Base-by-base conservation (phyloP, 306 rosid species). In the Cicer chorassanicum region DNA sequence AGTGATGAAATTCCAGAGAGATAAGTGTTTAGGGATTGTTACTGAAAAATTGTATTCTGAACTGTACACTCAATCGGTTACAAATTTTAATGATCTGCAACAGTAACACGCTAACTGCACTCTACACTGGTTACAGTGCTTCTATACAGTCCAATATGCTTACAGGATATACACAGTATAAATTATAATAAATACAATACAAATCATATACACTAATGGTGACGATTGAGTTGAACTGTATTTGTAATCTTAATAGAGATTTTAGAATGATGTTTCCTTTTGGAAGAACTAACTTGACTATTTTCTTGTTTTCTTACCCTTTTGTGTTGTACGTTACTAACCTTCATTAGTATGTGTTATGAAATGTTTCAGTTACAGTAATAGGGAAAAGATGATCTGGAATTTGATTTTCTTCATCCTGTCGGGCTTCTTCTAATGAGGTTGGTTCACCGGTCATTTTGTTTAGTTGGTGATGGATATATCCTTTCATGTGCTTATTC, bases 291-390 rank as follows among this genome's bases (percentile, higher is more conserved):
- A 24, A 1, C 16, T 14, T 57, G 38, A 62, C 46, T 74, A 11
- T 46, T 48, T 53, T 56, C 48, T 64, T 54, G 67, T 39, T 46
- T 42, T 40, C 64, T 8, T 65, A 65, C 41, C 42, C 9, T 9
- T 49, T 12, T 61, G 38, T 80, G 56, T 68, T 24, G 61, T 2
- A 14, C 13, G 51, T 75, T 65, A 55, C 77, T 75, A 10, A 64
- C 59, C 19, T 67, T 72, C 54, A 53, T 75, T 67, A 40, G 59
- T 65, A 61, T 21, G 63, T 46, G 42, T 77, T 41, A 24, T 59
- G 43, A 64, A 60, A 76, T 82, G 80, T 84, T 74, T 78, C 98
- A 93, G 97, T 78, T 93, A 88, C 88, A 93, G 89, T 89, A 93
- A 93, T 72, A 89, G 82, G 85, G 85, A 82, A 73, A 93, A 93